Evolutionary conservation across 441 rosid species (phyloP), one percentile per base, ranked within the genome.

Genomic region (Rhodomyrtus psidioides): DNA sequence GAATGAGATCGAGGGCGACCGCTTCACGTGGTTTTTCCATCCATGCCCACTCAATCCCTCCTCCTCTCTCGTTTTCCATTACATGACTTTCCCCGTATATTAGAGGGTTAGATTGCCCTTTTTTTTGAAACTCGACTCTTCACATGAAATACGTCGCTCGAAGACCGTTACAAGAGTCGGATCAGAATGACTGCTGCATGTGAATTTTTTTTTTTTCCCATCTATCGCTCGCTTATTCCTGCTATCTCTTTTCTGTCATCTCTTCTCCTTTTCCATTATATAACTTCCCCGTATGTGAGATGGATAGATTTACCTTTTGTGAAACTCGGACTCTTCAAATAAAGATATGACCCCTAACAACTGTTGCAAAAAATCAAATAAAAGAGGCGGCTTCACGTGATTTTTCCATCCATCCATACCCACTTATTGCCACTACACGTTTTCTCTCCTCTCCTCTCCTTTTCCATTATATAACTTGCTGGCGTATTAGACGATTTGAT

Each of bases 71-170:
- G n/a, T n/a, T n/a, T n/a, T n/a, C n/a, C n/a, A n/a, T n/a, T n/a
- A n/a, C n/a, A n/a, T n/a, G n/a, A n/a, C n/a, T n/a, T n/a, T n/a
- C n/a, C n/a, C n/a, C n/a, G n/a, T n/a, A n/a, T n/a, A n/a, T n/a
- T n/a, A n/a, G n/a, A n/a, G n/a, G n/a, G n/a, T n/a, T n/a, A n/a
- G n/a, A n/a, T n/a, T 34, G 34, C 34, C 34, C n/a, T n/a, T 34
- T 34, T 21, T 34, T 34, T 34, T 1, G 49, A 21, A 39, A 39
- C 9, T 39, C 2, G 49, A 39, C 49, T 21, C 44, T 70, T 70
- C n/a, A 10, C 15, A 0, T 5, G n/a, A 70, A 39, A 21, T 1
- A 1, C 0, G n/a, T 1, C 26, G 1, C 7, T 12, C 16, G 8
- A 59, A 27, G 0, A 0, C 65, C 3, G 17, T 27, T 59, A 9